Percentiles rank a stretch among this genome's conserved stretches.
phyloP scores from a whole-genome alignment of 768 basidiomycete genomes.

The Rubroboletus satanas region DNA sequence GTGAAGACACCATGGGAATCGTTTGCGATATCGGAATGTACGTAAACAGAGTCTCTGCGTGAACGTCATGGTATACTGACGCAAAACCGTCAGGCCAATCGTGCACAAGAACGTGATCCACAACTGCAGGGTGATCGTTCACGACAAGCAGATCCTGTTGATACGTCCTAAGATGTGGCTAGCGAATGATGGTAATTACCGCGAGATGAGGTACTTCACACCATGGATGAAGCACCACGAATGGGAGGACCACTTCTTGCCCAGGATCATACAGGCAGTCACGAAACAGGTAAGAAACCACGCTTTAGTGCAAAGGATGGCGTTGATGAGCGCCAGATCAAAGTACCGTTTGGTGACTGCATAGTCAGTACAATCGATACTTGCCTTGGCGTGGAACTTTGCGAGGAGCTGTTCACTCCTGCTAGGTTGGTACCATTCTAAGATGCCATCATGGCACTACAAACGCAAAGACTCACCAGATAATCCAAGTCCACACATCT shows the following conservation, averaged over 20 bases:
- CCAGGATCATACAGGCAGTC: constrained; percentile 80
- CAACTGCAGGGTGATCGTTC: constrained; percentile 90
- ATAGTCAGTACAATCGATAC: constrained; percentile 92
- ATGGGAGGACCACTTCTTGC: constrained; percentile 89
- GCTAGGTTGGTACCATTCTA: constrained; percentile 55
- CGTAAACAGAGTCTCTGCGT: constrained; percentile 25
- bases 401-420: constrained; percentile 97
- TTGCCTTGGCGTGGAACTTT: constrained; percentile 94
- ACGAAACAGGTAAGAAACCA: constrained; percentile 70
- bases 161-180: constrained; percentile 99
- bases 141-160: constrained; percentile 81
- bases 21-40: constrained; percentile 97
- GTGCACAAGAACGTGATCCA: constrained; percentile 98
- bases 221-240: constrained; percentile 90
- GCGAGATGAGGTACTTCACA: constrained; percentile 85
- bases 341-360: constrained; percentile 94
- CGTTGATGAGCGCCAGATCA: constrained; percentile 45
- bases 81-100: constrained; percentile 65
- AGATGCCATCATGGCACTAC: no score
- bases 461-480: not conserved
- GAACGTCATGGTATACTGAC: not conserved
- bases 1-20: constrained; percentile 77
- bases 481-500: constrained; percentile 78
- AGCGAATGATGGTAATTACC: constrained; percentile 97
- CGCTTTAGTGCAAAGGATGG: not conserved